Evolutionary conservation across 176 grass and related monocot genomes (phyloP).

Genomic region (Lolium perenne): DNA sequence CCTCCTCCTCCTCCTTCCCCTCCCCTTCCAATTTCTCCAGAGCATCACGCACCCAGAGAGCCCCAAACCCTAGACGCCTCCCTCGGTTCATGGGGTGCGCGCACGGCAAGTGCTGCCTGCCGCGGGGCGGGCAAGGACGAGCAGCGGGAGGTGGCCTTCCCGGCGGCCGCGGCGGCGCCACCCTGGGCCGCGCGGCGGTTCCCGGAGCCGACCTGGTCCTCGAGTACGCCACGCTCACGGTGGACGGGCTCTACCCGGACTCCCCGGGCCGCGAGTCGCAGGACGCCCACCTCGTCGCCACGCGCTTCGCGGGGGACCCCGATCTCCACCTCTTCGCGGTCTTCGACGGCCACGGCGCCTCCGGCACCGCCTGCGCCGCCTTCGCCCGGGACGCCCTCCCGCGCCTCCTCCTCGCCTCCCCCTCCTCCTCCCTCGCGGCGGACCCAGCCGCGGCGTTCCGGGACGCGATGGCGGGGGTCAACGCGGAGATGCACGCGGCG

Average conservation of each 20-base stretch:
- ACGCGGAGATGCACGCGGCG: slow-evolving; percentile 74
- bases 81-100: slow-evolving; percentile 64
- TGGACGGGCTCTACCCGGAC: slow-evolving; percentile 79
- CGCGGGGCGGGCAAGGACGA: neutral
- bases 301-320: slow-evolving; percentile 64
- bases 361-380: slow-evolving; percentile 62
- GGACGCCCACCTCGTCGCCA: slow-evolving; percentile 67
- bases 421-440: slow-evolving; percentile 23
- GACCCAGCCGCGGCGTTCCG: slow-evolving; percentile 64
- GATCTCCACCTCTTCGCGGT: slow-evolving; percentile 89
- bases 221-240: slow-evolving; percentile 70
- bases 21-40: slow-evolving; percentile 4
- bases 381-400: slow-evolving; percentile 77
- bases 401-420: slow-evolving; percentile 43
- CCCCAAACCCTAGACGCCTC: slow-evolving; percentile 39
- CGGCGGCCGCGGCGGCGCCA: slow-evolving; percentile 37
- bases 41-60: slow-evolving; percentile 20
- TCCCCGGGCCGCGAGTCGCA: slow-evolving; percentile 77
- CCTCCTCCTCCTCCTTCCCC: slow-evolving; percentile 17
- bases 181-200: slow-evolving; percentile 51
- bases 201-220: slow-evolving; percentile 62
- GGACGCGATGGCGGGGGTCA: slow-evolving; percentile 58
- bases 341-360: slow-evolving; percentile 89
- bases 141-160: neutral
- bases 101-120: slow-evolving; percentile 77